phyloP scores from a whole-genome alignment of 2,329 filamentous ascomycete species.

The Pseudonectria buxi region DNA sequence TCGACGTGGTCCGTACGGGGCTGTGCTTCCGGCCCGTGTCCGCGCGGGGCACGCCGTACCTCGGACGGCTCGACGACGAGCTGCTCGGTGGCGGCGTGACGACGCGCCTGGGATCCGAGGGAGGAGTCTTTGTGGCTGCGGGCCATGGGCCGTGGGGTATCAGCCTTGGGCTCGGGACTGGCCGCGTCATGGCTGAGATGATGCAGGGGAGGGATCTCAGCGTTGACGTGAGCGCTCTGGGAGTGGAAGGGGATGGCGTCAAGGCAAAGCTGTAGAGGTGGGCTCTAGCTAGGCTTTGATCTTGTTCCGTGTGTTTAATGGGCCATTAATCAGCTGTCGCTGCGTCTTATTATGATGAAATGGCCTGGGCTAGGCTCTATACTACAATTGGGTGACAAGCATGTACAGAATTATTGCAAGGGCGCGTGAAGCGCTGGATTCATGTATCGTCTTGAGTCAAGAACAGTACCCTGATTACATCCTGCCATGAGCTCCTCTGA shows the following conservation, averaged over 20 bases:
- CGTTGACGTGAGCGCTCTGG: slow-evolving; percentile 43
- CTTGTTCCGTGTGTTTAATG: too few species aligned
- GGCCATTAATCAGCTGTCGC: too few species aligned
- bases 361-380: not conserved
- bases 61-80: slow-evolving; percentile 50
- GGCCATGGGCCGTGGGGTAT: slow-evolving; percentile 77
- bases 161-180: slow-evolving; percentile 58
- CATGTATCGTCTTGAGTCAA: too few species aligned
- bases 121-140: slow-evolving; percentile 63
- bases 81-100: slow-evolving; percentile 44
- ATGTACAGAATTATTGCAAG: too few species aligned
- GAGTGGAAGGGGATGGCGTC: slow-evolving; percentile 2
- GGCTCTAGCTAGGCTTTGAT: too few species aligned
- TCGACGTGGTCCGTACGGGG: slow-evolving; percentile 57
- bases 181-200: slow-evolving; percentile 64
- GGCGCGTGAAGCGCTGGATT: too few species aligned
- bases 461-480: too few species aligned
- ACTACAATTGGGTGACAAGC: too few species aligned
- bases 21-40: slow-evolving; percentile 71
- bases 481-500: too few species aligned
- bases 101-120: slow-evolving; percentile 36
- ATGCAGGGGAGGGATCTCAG: slow-evolving; percentile 51
- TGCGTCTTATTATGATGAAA: too few species aligned
- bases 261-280: not conserved
- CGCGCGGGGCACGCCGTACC: slow-evolving; percentile 54